Conservation (phyloP, 768 basidiomycete species). For the Candolleomyces efflorescens region DNA sequence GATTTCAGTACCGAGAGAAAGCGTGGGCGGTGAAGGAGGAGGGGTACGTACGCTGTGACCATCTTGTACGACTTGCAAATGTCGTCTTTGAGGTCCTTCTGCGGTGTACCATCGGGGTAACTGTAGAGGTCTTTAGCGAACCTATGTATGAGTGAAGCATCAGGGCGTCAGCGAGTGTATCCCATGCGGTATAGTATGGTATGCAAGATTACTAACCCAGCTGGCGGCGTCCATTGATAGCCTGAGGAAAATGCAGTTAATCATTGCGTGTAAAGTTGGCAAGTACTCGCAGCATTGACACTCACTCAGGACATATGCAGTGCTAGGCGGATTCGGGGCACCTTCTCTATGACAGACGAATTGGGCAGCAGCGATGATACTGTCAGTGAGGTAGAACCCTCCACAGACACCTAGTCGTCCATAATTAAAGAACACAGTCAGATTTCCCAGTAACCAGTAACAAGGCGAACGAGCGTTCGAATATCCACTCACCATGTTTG, state of each 20-base stretch:
- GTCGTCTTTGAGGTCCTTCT: neutral
- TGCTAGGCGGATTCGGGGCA: neutral
- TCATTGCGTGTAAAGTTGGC: neutral
- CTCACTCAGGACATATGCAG: neutral
- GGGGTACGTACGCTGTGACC: neutral
- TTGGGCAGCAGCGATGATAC: neutral
- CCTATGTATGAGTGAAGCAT: neutral
- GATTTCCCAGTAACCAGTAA: neutral
- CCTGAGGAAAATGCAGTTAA: neutral
- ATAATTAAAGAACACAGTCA: too few relatives aligned
- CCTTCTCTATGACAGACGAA: neutral
- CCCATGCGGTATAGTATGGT: neutral
- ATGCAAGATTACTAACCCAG: neutral
- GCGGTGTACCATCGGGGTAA: neutral
- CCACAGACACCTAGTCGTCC: neutral
- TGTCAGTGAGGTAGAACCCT: neutral
- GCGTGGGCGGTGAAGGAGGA: neutral
- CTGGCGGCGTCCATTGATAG: neutral
- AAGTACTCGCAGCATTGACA: neutral
- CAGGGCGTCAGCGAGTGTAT: neutral
- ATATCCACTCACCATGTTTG: neutral
- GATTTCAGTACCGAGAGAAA: neutral
- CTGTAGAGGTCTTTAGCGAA: neutral
- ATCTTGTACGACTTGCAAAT: neutral
- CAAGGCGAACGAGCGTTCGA: neutral